phyloP scores from a whole-genome alignment of 495 filamentous ascomycete genomes.

The Amorphotheca resinae region DNA sequence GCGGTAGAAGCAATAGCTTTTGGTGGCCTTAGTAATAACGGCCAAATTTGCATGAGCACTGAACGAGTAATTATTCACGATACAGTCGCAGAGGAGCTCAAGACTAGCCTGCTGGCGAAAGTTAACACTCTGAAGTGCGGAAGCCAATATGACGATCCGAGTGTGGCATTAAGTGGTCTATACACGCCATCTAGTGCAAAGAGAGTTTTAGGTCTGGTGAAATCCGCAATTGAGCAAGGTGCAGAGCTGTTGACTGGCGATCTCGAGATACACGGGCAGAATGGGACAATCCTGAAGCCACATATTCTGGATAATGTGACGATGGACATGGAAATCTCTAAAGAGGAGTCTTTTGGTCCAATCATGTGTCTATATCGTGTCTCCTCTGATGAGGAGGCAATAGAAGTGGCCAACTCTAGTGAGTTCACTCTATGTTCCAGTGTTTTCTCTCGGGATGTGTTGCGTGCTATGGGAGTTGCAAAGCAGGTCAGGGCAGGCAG shows the following conservation, averaged over 20 bases:
- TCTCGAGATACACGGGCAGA: not conserved
- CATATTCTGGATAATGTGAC: not conserved
- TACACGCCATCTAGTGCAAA: too few species aligned
- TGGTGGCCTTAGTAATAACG: constrained; percentile 43
- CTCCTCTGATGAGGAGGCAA: constrained; percentile 50
- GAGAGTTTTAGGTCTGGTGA: too few species aligned
- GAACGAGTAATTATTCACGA: constrained; percentile 76
- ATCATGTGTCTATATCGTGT: constrained; percentile 38
- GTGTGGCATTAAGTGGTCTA: too few species aligned
- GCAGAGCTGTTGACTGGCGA: too few species aligned
- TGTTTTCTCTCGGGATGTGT: constrained; percentile 69
- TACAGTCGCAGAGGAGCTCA: constrained; percentile 27
- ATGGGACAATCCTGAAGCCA: constrained; percentile 17
- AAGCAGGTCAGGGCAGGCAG: constrained; percentile 46
- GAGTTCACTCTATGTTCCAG: constrained; percentile 67
- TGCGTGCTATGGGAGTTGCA: constrained; percentile 57
- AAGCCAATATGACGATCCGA: not conserved
- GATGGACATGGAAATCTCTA: not conserved
- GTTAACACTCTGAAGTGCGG: constrained; percentile 30
- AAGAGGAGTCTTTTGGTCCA: constrained; percentile 43
- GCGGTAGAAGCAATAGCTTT: constrained; percentile 36
- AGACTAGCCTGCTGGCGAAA: constrained; percentile 23
- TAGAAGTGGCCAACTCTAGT: constrained; percentile 67
- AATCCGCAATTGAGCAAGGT: too few species aligned
- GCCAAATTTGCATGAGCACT: constrained; percentile 74